Base-by-base conservation (phyloP, 1,284 basidiomycete genomes). In the Trametes hirsuta region DNA sequence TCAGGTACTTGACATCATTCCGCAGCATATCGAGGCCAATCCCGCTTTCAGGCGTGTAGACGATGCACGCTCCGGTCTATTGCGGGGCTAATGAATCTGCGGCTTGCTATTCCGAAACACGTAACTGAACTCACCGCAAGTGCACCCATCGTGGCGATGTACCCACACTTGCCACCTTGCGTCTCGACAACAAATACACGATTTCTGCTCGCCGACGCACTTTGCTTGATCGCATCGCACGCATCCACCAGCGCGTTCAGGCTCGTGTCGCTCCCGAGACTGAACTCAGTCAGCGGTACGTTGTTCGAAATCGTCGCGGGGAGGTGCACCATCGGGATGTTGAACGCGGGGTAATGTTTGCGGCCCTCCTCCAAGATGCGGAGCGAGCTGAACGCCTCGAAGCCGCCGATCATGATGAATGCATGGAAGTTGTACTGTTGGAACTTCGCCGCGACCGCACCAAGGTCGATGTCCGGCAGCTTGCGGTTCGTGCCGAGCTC, bases 221-320 rank as follows among this genome's bases (percentile, higher is more conserved):
- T 95, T 81, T 99, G 97, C 79, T 96, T 97, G 78, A 99, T 97
- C 35, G 95, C 90, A 76, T 99, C 97, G 72, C 96, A 98, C 3
- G 97, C 96, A 62, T 95, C 91, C 40, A 98, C 95, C n/a, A 99
- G 82, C 2, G 95, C 95, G 72, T 98, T 98, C 81, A 99, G 80
- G 73, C 92, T 94, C 36, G 97, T 99, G 73, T 99, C 97, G 63
- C 90, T 93, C 14, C 97, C 97, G 55, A 99, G 79, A 73, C 94
- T 96, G 75, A 94, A 95, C 75, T 99, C 96, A 59, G 95, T 98
- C 78, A 98, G 76, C 1, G 97, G 97, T 6, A 99, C 95, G 69
- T 99, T 99, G 80, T 99, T 99, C 65, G 93, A 95, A 71, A 99
- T 90, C 48, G 96, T 98, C 35, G 96, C 96, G 2, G 95, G 95